Evolutionary conservation across 352 stramenopile species (phyloP), one percentile per base, ranked within the genome.

Genomic region (Thalassiosira allenii): DNA sequence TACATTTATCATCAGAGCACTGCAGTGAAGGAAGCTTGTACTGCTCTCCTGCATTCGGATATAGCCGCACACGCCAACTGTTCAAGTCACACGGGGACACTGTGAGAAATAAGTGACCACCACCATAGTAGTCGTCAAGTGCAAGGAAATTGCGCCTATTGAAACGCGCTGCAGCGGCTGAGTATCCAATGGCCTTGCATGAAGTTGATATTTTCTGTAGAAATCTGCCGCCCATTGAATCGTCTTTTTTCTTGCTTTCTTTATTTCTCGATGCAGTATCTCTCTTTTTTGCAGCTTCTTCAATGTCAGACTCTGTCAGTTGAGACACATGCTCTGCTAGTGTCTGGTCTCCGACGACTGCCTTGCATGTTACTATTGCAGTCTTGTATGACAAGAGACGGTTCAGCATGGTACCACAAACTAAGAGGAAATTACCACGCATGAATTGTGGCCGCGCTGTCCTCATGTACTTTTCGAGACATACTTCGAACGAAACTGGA

Each of bases 1-100:
- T 2, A 33, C 72, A 81, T 25, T 81, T 34, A n/a, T 61, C 58
- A 11, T 79, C 70, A 2, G 64, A 73, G 1, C 40, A 49, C 1
- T 79, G 33, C 0, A 74, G 58, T 1, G 11, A 12, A 33, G 70
- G 70, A 43, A 79, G 33, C 41, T n/a, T 61, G 6, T 41, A 3
- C 22, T 61, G n/a, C 11, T 2, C 17, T 1, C 52, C 52, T 11
- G 52, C 52, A 37, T 61, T 34, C 27, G 32, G n/a, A 61, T 33
- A 61, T n/a, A 57, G 9, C 23, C 23, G 17, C 9, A 57, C 49
- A 11, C 49, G 49, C 8, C 8, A 57, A 11, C 6, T 29, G 23
- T n/a, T 22, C 20, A 22, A 8, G 20, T 57, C 49, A 57, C 49
- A 57, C 23, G 49, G 49, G 6, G 49, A 29, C 8, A 27, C 23